phyloP scores from a whole-genome alignment of 2,329 filamentous ascomycete genomes.

The Sarocladiaceae sp. region DNA sequence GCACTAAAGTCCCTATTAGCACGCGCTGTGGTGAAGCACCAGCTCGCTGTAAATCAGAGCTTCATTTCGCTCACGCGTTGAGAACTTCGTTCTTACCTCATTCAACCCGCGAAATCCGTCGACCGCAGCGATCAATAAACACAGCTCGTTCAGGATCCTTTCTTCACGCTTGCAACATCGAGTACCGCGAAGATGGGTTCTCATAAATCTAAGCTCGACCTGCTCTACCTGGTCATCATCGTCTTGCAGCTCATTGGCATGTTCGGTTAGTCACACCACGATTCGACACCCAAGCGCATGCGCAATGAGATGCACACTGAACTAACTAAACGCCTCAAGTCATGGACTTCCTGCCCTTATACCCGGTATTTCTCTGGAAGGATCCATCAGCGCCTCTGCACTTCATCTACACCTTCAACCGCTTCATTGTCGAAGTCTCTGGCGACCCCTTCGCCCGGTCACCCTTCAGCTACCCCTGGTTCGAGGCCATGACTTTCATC shows the following conservation, averaged over 20 bases:
- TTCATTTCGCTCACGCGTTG: too few species aligned
- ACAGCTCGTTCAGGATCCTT: too few species aligned
- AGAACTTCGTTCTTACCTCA: too few species aligned
- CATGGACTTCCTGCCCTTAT: slow-evolving; percentile 50
- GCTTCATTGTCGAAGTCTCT: slow-evolving; percentile 41
- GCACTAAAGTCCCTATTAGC: too few species aligned
- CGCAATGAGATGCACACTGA: not conserved
- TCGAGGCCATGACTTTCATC: slow-evolving; percentile 44
- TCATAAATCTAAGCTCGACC: slow-evolving; percentile 16
- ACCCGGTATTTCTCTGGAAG: slow-evolving; percentile 42
- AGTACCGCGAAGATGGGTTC: not conserved
- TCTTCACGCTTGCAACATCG: too few species aligned
- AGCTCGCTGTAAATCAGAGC: too few species aligned
- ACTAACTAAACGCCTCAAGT: slow-evolving; percentile 28
- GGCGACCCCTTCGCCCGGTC: slow-evolving; percentile 49
- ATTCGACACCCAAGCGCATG: not conserved
- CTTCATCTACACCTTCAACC: slow-evolving; percentile 39
- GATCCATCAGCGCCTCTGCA: slow-evolving; percentile 40
- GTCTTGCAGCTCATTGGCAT: slow-evolving; percentile 30
- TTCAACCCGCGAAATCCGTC: too few species aligned
- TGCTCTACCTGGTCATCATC: slow-evolving; percentile 30
- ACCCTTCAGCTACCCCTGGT: slow-evolving; percentile 38
- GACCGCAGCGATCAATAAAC: too few species aligned
- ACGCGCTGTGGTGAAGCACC: too few species aligned
- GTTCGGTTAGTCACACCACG: slow-evolving; percentile 24